These are phyloP conservation scores for Saccharum officinarum DNA, from an alignment of 176 grass and related monocot species.

Conservation along the genomic window DNA sequence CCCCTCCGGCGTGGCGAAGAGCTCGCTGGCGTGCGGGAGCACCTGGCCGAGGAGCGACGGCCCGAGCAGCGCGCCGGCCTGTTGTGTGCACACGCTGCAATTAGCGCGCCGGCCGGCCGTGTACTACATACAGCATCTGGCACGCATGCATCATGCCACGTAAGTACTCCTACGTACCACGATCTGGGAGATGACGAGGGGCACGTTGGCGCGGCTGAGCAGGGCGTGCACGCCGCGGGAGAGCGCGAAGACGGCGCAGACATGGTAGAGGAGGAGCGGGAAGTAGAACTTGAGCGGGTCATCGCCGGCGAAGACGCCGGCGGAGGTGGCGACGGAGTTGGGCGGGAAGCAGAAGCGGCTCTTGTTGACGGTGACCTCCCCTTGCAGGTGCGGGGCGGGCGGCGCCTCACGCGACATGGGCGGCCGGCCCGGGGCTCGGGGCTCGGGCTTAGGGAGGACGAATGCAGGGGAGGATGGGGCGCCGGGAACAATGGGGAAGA, in stretches of 20 bases:
- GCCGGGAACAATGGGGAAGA: slow-evolving; percentile 7
- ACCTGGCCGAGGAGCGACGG: slow-evolving; percentile 54
- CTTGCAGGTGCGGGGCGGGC: neutral
- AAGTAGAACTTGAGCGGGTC: slow-evolving; percentile 83
- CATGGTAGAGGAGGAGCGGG: slow-evolving; percentile 62
- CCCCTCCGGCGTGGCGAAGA: slow-evolving; percentile 54
- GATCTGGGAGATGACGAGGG: slow-evolving; percentile 78
- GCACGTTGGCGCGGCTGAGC: slow-evolving; percentile 38
- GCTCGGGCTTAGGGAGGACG: neutral
- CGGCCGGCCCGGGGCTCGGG: neutral
- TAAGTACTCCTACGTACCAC: slow-evolving; percentile 4
- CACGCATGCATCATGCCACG: no score
- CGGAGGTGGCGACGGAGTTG: slow-evolving; percentile 49
- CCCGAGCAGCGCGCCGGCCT: slow-evolving; percentile 57
- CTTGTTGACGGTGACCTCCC: neutral
- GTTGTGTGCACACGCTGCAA: no score
- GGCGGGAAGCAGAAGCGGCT: slow-evolving; percentile 53
- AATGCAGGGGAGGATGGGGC: neutral
- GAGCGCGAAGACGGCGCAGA: slow-evolving; percentile 51
- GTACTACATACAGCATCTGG: no score
- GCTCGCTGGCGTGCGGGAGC: slow-evolving; percentile 10
- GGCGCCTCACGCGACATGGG: slow-evolving; percentile 19
- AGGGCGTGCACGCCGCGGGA: slow-evolving; percentile 46
- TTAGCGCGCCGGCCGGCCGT: no score
- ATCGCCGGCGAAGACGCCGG: slow-evolving; percentile 73